Evolutionary conservation across 257 asterid species (phyloP).

Genomic region (Petrea volubilis): DNA sequence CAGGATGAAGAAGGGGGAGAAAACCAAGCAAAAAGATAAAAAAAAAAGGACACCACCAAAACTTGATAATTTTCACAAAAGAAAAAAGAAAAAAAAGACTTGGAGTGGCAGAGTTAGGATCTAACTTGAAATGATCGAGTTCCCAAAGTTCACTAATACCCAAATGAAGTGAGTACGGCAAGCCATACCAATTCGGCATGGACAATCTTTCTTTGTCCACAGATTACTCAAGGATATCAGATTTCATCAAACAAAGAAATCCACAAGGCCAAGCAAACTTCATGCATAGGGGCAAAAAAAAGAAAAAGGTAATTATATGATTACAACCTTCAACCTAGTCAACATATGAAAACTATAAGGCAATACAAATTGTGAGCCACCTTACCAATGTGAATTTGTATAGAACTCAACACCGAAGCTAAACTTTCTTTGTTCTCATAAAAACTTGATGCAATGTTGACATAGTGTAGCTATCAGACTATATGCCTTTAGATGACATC

Average conservation of each 20-base stretch:
- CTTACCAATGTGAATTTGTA: conserved; percentile 20
- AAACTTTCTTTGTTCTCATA: conserved; percentile 36
- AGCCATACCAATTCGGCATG: no score
- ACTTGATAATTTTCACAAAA: no score
- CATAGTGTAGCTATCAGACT: conserved; percentile 44
- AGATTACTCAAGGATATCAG: not conserved
- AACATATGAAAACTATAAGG: not conserved
- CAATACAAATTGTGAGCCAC: not conserved
- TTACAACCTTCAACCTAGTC: not conserved
- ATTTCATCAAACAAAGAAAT: not conserved
- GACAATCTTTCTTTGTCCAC: not conserved
- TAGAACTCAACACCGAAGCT: conserved; percentile 26
- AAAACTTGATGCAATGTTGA: conserved; percentile 33
- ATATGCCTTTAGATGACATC: conserved; percentile 57
- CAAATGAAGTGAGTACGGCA: no score
- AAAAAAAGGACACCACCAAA: no score
- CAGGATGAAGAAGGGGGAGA: no score
- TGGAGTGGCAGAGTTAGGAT: no score
- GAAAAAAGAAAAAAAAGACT: no score
- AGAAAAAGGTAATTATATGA: no score
- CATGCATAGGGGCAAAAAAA: not conserved
- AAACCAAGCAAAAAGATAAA: no score
- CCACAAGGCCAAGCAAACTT: not conserved
- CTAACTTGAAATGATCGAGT: no score
- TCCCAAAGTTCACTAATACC: no score